Evolutionary conservation across 2,329 filamentous ascomycete species (phyloP).

Genomic region (Fusarium metavorans): DNA sequence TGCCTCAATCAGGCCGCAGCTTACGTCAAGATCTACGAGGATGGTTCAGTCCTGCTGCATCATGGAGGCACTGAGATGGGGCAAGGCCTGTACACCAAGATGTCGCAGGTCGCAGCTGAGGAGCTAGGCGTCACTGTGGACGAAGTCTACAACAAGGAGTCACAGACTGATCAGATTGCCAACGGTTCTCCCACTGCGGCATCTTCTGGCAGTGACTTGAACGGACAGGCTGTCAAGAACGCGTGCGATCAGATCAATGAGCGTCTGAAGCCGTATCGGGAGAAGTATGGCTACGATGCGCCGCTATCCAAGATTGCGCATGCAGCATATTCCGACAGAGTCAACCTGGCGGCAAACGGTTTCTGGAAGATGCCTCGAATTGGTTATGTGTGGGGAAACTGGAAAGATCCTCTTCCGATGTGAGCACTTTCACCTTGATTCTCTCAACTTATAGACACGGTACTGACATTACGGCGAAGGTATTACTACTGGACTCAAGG

Average conservation of each 20-base stretch:
- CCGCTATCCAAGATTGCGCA: constrained; percentile 81
- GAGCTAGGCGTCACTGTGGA: constrained; percentile 80
- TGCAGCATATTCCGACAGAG: constrained; percentile 67
- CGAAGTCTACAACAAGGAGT: constrained; percentile 86
- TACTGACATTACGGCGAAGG: neutral
- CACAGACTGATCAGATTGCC: constrained; percentile 89
- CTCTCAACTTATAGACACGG: neutral
- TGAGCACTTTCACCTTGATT: neutral
- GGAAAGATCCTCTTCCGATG: constrained; percentile 87
- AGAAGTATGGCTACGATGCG: constrained; percentile 79
- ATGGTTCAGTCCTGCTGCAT: constrained; percentile 86
- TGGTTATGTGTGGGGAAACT: constrained; percentile 88
- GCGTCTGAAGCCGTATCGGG: constrained; percentile 81
- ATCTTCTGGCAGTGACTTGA: constrained; percentile 88
- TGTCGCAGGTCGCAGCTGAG: constrained; percentile 90
- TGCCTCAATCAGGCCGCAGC: constrained; percentile 93
- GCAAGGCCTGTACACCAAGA: constrained; percentile 92
- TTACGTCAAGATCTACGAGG: constrained; percentile 91
- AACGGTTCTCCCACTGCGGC: constrained; percentile 90
- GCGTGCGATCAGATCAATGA: constrained; percentile 88
- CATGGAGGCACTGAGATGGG: constrained; percentile 96
- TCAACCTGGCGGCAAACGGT: constrained; percentile 89
- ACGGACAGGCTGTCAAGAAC: constrained; percentile 90
- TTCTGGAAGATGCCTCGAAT: constrained; percentile 95
- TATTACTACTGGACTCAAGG: constrained; percentile 2